Percentiles rank a stretch among this genome's conserved stretches.
phyloP scores from a whole-genome alignment of 768 basidiomycete genomes.

The Leccinum obscurum region DNA sequence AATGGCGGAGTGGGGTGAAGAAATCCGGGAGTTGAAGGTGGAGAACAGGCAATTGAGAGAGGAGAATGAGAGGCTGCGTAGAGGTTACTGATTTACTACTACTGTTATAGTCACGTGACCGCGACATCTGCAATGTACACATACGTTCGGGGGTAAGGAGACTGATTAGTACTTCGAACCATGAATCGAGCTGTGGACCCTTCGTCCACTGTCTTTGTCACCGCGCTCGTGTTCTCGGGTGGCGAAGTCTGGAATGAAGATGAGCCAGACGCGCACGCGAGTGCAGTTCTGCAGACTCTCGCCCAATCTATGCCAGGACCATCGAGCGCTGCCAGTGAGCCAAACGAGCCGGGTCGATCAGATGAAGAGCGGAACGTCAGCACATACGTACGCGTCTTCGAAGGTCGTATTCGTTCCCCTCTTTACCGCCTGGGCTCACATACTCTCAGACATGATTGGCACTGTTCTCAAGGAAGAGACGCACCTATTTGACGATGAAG shows the following conservation, averaged over 20 bases:
- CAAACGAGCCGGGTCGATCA: conserved; percentile 3
- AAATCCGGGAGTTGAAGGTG: conserved; percentile 46
- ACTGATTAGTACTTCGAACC: background rate
- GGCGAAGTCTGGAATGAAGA: conserved; percentile 26
- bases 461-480: conserved; percentile 51
- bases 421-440: conserved; percentile 1
- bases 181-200: conserved; percentile 13
- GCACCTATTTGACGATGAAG: conserved; percentile 51
- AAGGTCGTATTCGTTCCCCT: conserved; percentile 21
- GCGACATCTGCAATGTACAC: background rate
- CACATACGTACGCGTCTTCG: conserved; percentile 31
- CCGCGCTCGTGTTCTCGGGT: conserved; percentile 33
- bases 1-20: conserved; percentile 63
- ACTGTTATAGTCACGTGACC: conserved; percentile 16
- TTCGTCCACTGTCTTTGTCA: conserved; percentile 17
- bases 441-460: conserved; percentile 52
- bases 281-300: conserved; percentile 7
- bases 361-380: conserved; percentile 17
- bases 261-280: conserved; percentile 9
- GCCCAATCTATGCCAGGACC: conserved; percentile 12
- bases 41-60: conserved; percentile 57
- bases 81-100: conserved; percentile 33
- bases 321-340: conserved; percentile 7
- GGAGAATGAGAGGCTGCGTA: conserved; percentile 62
- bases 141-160: background rate